phyloP scores from a whole-genome alignment of 371 early-diverging fungal species.

The Globomyces sp. region DNA sequence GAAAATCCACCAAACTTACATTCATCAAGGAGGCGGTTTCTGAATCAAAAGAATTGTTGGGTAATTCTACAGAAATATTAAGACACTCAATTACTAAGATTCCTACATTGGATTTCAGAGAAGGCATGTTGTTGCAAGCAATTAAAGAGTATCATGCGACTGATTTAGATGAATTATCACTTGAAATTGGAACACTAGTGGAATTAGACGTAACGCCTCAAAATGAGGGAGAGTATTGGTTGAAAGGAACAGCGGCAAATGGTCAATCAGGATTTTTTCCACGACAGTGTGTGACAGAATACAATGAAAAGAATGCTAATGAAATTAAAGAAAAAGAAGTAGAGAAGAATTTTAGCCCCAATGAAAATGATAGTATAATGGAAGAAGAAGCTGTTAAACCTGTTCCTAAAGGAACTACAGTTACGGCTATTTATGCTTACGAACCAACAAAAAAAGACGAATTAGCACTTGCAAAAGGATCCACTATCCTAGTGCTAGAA shows the following conservation, averaged over 20 bases:
- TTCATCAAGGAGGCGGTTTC: too few species aligned
- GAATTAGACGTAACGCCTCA: slow-evolving; percentile 39
- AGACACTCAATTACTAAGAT: too few species aligned
- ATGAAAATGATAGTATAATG: neutral
- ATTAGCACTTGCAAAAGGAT: slow-evolving; percentile 40
- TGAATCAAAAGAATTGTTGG: too few species aligned
- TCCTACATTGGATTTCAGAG: neutral
- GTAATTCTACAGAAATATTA: too few species aligned
- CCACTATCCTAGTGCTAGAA: slow-evolving; percentile 45
- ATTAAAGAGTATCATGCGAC: slow-evolving; percentile 27
- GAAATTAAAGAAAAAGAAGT: neutral
- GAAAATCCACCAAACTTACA: too few species aligned
- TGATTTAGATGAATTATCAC: slow-evolving; percentile 40
- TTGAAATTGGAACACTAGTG: slow-evolving; percentile 45
- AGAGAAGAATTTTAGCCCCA: neutral
- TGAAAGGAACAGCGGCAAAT: slow-evolving; percentile 46
- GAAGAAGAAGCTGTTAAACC: slow-evolving; percentile 16
- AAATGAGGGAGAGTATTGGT: slow-evolving; percentile 41
- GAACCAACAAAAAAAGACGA: slow-evolving; percentile 48
- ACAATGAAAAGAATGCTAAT: slow-evolving; percentile 9
- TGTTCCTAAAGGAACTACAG: slow-evolving; percentile 45
- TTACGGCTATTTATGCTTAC: slow-evolving; percentile 34
- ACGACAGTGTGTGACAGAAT: slow-evolving; percentile 24
- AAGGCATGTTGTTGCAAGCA: slow-evolving; percentile 11
- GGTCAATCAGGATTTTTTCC: slow-evolving; percentile 53